phyloP scores from a whole-genome alignment of 768 basidiomycete genomes.

The Podaxis pistillaris region DNA sequence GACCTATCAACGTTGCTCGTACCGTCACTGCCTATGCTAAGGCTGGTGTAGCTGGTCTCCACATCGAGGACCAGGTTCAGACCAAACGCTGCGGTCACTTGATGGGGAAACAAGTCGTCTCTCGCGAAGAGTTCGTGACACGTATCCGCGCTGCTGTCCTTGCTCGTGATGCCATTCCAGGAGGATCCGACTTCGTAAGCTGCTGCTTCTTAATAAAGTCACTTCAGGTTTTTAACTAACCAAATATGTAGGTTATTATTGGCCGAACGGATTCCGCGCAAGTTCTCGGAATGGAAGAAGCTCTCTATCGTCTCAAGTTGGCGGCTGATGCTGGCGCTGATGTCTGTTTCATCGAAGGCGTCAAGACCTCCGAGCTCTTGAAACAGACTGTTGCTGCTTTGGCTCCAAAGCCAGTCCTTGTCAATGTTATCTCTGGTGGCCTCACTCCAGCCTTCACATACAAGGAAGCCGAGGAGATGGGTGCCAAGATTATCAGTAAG shows the following conservation, averaged over 20 bases:
- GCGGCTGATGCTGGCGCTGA: conserved; percentile 75
- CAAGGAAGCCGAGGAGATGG: conserved; percentile 65
- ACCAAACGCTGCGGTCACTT: conserved; percentile 80
- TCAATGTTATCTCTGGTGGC: conserved; percentile 80
- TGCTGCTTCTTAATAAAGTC: not conserved
- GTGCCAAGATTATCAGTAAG: conserved; percentile 77
- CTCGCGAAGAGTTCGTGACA: conserved; percentile 69
- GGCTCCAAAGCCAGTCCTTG: conserved; percentile 73
- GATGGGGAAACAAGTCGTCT: conserved; percentile 79
- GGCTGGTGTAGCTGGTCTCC: conserved; percentile 69
- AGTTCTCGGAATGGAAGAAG: conserved; percentile 77
- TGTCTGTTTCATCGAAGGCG: conserved; percentile 80
- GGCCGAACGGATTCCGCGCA: conserved; percentile 78
- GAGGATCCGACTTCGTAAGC: conserved; percentile 65
- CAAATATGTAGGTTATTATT: conserved; percentile 54
- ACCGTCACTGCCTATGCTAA: conserved; percentile 66
- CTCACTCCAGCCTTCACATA: conserved; percentile 72
- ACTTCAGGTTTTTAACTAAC: not conserved
- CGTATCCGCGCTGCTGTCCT: conserved; percentile 76
- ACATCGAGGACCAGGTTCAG: conserved; percentile 82
- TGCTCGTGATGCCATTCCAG: conserved; percentile 72
- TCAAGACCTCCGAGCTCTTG: conserved; percentile 63
- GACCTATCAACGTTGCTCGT: conserved; percentile 73
- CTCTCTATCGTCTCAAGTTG: conserved; percentile 58
- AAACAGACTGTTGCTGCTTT: conserved; percentile 61